Conservation (phyloP, 2,329 filamentous ascomycete genomes). For the Calonectria naviculata region DNA sequence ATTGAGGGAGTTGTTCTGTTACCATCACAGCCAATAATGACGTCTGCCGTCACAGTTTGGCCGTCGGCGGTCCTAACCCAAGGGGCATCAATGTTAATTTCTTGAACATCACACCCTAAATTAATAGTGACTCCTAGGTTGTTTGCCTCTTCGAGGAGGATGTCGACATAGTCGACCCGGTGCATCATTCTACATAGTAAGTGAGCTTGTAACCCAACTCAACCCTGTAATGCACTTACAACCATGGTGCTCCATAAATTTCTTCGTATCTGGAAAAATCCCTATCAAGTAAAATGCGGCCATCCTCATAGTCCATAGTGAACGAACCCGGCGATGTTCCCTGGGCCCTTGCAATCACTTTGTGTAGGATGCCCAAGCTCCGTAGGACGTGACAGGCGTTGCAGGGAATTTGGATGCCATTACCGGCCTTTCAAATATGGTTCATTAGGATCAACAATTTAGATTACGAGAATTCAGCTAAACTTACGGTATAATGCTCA, state of each 20-base stretch:
- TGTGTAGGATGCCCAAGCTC: conserved; percentile 28
- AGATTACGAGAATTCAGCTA: too few species aligned
- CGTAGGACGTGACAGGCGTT: conserved; percentile 29
- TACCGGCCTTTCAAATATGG: conserved; percentile 16
- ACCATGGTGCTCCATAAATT: conserved; percentile 30
- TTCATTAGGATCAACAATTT: not conserved
- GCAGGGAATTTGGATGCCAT: conserved; percentile 31
- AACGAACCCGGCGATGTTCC: not conserved
- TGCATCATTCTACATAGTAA: conserved; percentile 18
- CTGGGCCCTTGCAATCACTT: not conserved
- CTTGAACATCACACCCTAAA: conserved; percentile 14
- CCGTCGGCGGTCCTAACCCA: conserved; percentile 13
- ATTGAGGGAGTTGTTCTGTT: not conserved
- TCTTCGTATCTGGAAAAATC: conserved; percentile 18
- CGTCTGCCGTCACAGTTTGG: conserved; percentile 16
- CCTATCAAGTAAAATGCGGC: conserved; percentile 10
- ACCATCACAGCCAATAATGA: conserved; percentile 29
- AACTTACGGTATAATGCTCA: not conserved
- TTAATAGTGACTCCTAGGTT: not conserved
- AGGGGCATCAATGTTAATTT: conserved; percentile 18
- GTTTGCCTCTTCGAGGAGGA: conserved; percentile 23
- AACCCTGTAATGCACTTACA: conserved; percentile 14
- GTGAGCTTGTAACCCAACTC: not conserved
- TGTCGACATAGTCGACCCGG: conserved; percentile 18
- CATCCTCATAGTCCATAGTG: not conserved